phyloP scores from a whole-genome alignment of 2,329 filamentous ascomycete species.

The Aspergillus terreus region DNA sequence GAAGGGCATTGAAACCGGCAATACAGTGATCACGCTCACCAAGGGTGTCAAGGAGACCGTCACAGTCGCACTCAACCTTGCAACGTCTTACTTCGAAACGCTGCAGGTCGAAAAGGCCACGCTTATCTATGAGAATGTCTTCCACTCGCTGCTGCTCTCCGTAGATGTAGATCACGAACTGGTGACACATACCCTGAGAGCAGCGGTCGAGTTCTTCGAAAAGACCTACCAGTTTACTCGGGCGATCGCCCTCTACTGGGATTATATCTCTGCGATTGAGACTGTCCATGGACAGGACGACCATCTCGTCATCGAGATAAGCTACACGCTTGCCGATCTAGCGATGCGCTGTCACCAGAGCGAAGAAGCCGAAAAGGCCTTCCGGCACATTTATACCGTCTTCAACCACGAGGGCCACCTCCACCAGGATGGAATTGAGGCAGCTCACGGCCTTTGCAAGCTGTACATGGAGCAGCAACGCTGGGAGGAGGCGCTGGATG shows the following conservation, averaged over 20 bases:
- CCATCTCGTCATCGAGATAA: conserved; percentile 2
- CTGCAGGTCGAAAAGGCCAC: conserved; percentile 1
- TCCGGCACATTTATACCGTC: background rate
- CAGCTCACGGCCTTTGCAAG: background rate
- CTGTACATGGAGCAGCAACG: background rate
- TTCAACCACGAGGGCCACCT: background rate
- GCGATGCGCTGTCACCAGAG: background rate
- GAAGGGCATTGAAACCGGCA: background rate
- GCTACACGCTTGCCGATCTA: background rate
- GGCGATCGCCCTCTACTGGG: background rate
- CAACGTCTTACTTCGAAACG: conserved; percentile 1
- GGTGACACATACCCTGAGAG: background rate
- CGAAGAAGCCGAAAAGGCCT: background rate
- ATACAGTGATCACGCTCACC: background rate
- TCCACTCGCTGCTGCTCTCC: background rate
- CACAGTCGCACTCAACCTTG: background rate
- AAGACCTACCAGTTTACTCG: background rate
- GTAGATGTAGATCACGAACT: background rate
- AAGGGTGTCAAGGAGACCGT: background rate
- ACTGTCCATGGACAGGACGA: background rate
- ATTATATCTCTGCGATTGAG: background rate
- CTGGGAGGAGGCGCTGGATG: background rate
- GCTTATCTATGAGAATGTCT: background rate
- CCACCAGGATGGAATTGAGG: background rate
- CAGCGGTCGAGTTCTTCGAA: background rate